Base-by-base conservation (phyloP, 2,329 filamentous ascomycete species). In the Dissoconium aciculare region DNA sequence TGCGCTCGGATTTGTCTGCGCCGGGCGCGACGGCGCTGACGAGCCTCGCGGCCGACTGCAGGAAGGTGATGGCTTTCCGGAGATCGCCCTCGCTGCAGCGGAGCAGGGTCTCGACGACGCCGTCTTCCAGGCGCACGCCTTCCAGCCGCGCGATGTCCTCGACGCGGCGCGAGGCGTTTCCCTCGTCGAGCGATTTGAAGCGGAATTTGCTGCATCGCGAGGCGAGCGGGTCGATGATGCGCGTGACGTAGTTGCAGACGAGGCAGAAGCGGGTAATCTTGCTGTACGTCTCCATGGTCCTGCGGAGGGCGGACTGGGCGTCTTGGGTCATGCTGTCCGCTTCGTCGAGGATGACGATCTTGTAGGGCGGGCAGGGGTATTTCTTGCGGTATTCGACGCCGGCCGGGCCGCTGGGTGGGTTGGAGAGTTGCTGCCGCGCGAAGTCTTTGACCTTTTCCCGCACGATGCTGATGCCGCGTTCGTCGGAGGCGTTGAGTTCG, bases 251-350 rank as follows among this genome's bases (percentile, higher is more conserved):
- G 59, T 99, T 99, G 61, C 91, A 98, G 35, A 95, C 87, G 25
- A 99, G 66, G 52, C 89, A 95, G 57, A 99, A 98, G 10, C 89
- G 71, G 2, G 89, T 99, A 58, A 95, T 94, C 50, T 84, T 85
- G 55, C 73, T 81, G 58, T 95, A 95, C 27, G 84, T 92, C 61
- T 99, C 89, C 89, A 99, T 99, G 2, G 89, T 98, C 32, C 91
- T 71, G 42, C 89, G 70, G 34, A 98, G 65, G 4, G 91, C 89
- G 37, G 75, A 81, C 62, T 98, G 89, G 9, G 89, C 89, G 59
- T 98, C 91, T 56, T 95, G 87, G 23, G 89, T 98, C 87, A 99
- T 95, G 44, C 79, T 89, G 55, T 99, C 89, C 44, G 89, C 89
- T 62, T 98, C 89, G 57, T 98, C 89, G 36, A 99, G 73, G 38